phyloP scores from a whole-genome alignment of 2,329 filamentous ascomycete genomes.

The Helicocarpus griseus region DNA sequence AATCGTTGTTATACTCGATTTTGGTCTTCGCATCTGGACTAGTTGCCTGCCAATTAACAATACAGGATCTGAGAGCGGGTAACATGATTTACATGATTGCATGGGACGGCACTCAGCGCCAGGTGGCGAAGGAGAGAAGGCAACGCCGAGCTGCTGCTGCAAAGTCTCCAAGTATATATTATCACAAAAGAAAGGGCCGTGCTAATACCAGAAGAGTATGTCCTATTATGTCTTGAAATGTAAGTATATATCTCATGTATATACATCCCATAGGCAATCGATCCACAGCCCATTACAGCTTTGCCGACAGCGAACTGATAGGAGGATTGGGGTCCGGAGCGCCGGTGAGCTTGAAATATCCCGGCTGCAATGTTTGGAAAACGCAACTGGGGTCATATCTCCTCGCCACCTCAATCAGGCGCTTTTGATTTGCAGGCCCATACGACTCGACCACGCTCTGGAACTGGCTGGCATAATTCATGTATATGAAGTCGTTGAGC shows the following conservation, averaged over 20 bases:
- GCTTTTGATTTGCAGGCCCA: slow-evolving; percentile 26
- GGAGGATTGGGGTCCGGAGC: slow-evolving; percentile 2
- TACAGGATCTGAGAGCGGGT: no score
- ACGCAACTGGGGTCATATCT: slow-evolving; percentile 32
- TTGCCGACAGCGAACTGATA: background rate
- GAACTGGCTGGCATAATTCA: slow-evolving; percentile 39
- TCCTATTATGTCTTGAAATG: background rate
- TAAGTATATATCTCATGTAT: background rate
- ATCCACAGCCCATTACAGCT: background rate
- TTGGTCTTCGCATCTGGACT: no score
- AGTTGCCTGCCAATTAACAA: no score
- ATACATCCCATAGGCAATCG: background rate
- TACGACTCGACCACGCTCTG: slow-evolving; percentile 36
- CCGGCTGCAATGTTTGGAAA: slow-evolving; percentile 31
- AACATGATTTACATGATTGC: no score
- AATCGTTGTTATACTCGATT: no score
- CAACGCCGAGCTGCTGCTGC: no score
- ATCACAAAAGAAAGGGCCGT: no score
- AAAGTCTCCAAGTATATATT: no score
- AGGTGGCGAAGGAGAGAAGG: no score
- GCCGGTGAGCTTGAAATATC: slow-evolving; percentile 31
- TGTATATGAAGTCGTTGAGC: slow-evolving; percentile 31
- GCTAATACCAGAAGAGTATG: background rate
- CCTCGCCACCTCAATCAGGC: slow-evolving; percentile 22
- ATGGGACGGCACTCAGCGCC: no score